phyloP scores from a whole-genome alignment of 2,329 filamentous ascomycete genomes.

The Alternaria conjuncta region DNA sequence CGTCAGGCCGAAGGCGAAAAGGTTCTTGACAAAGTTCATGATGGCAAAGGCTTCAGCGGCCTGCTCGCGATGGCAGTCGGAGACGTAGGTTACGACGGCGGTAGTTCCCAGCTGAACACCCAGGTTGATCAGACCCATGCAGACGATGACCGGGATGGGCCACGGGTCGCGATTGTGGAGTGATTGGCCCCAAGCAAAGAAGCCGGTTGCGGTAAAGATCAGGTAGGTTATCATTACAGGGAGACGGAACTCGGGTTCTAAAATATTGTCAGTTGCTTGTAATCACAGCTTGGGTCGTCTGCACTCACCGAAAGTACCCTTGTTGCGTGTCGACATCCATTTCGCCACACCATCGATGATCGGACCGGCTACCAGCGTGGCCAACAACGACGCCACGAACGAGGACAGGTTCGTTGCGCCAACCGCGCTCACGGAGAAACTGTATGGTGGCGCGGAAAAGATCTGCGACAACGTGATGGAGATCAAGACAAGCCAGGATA shows the following conservation, averaged over 20 bases:
- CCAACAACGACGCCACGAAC: conserved; percentile 29
- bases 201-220: conserved; percentile 27
- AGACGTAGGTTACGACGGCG: conserved; percentile 30
- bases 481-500: conserved; percentile 37
- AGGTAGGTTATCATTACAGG: conserved; percentile 33
- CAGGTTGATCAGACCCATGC: conserved; percentile 34
- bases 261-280: background rate
- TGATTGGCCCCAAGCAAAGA: conserved; percentile 33
- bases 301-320: conserved; percentile 31
- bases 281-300: background rate
- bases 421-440: conserved; percentile 29
- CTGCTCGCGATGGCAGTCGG: conserved; percentile 32
- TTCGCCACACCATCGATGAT: conserved; percentile 31
- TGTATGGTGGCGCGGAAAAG: conserved; percentile 34
- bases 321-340: conserved; percentile 31
- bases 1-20: conserved; percentile 33
- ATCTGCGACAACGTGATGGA: conserved; percentile 35
- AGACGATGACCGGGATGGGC: conserved; percentile 35
- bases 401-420: conserved; percentile 33
- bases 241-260: conserved; percentile 34
- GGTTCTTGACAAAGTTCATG: conserved; percentile 38
- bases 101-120: conserved; percentile 32
- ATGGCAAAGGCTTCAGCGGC: conserved; percentile 34
- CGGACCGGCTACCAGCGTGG: conserved; percentile 24
- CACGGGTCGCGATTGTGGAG: conserved; percentile 27